phyloP scores from a whole-genome alignment of 2,329 filamentous ascomycete species.

The Nemania bipapillata region DNA sequence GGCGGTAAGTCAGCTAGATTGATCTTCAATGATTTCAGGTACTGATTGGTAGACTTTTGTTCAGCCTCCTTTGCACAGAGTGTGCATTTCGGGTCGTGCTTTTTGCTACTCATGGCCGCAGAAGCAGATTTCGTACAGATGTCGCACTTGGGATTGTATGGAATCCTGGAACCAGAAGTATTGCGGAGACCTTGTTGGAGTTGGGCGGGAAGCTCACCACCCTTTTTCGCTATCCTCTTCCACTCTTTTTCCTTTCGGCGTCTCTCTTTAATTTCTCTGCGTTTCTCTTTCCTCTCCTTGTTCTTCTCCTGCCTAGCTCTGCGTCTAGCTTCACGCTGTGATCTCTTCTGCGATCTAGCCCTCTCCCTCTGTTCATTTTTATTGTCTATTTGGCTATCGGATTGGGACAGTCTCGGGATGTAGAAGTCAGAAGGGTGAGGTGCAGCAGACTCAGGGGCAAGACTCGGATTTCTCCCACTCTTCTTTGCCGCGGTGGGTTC shows the following conservation, averaged over 20 bases:
- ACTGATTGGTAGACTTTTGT: constrained; percentile 31
- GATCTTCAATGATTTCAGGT: constrained; percentile 39
- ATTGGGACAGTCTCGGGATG: constrained; percentile 1
- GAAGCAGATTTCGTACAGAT: constrained; percentile 37
- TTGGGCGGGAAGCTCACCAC: constrained; percentile 34
- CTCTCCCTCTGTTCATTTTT: constrained; percentile 37
- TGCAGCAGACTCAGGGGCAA: constrained; percentile 24
- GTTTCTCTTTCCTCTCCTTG: constrained; percentile 38
- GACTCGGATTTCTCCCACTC: constrained; percentile 9
- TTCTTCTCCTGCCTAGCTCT: constrained; percentile 38
- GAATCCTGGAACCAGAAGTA: background rate
- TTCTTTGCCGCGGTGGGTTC: background rate
- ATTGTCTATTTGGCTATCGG: background rate
- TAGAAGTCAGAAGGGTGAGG: constrained; percentile 20
- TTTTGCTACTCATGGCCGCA: constrained; percentile 20
- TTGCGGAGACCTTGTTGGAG: constrained; percentile 27
- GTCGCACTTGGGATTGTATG: constrained; percentile 38
- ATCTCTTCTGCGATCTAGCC: constrained; percentile 38
- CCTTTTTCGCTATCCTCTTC: constrained; percentile 38
- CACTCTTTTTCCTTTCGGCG: constrained; percentile 38
- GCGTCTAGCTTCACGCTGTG: constrained; percentile 31
- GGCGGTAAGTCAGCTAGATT: constrained; percentile 8
- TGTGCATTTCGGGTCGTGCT: constrained; percentile 28
- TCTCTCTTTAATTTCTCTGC: constrained; percentile 37
- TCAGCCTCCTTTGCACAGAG: constrained; percentile 27